Base-by-base conservation (phyloP, 441 rosid species). In the Gossypium gossypioides region DNA sequence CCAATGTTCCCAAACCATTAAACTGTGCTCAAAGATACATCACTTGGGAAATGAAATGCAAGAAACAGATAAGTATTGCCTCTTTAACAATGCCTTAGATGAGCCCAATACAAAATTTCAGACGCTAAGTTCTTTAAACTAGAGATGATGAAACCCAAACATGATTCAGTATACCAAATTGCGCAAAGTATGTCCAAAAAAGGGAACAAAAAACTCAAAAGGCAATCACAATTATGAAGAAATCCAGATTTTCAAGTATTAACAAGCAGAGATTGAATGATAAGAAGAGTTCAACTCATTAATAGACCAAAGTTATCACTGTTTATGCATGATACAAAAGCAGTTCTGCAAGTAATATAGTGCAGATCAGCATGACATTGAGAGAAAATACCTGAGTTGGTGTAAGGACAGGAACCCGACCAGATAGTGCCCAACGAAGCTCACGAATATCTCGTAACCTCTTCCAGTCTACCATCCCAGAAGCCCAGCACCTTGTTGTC, bases 381-480 rank as follows among this genome's bases (percentile, higher is more conserved):
- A 80, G 46, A 69, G 57, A 79, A 22, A 75, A 76, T 78, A 96
- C 99, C 97, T 96, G 99, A 77, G 93, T 83, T 58, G 98, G 82
- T 8, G 96, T 93, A 74, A 96, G 94, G 72, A 91, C 99, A 68
- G 99, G 97, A 80, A 96, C 96, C 69, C 96, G 92, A 69, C 80
- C 72, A 79, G 99, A 86, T 75, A 96, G 85, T 54, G 91, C 97
- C 99, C 99, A 96, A 57, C 98, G 93, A 84, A 96, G 97, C 81
- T 96, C 99, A 82, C 99, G 99, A 64, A 96, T 93, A 83, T 96
- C 98, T 76, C 91, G 92, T 80, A 96, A 77, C 81, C 85, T 93
- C 85, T 96, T 96, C 98, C 98, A 93, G 75, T 96, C 99, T 61
- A 84, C 55, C 97, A 93, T 93, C 75, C 99, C 99, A 78, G 91